A percentile compares a stretch with the other conserved stretches of the same genome.
Conservation (phyloP, 495 filamentous ascomycete genomes). For the Penicillium maclennaniae region DNA sequence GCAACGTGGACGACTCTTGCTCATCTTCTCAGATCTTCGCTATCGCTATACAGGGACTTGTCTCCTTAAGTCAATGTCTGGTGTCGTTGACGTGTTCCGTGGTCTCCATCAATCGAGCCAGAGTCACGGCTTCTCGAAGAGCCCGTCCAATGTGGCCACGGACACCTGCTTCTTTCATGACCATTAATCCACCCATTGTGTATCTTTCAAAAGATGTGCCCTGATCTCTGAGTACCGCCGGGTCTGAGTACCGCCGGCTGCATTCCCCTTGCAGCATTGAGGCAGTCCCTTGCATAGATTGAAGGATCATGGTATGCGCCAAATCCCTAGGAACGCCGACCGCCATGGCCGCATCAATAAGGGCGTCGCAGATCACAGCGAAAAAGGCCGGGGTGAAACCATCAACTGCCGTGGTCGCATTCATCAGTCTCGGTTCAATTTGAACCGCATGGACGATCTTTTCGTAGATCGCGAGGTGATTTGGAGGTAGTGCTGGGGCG, state of each 20-base stretch:
- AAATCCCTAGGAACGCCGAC: slow-evolving; percentile 39
- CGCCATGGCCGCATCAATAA: slow-evolving; percentile 44
- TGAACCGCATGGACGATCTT: slow-evolving; percentile 34
- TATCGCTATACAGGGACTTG: not conserved
- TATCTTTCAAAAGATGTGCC: slow-evolving; percentile 42
- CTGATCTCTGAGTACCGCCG: slow-evolving; percentile 36
- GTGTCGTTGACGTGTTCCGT: slow-evolving; percentile 37
- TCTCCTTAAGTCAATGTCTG: slow-evolving; percentile 20
- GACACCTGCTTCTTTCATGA: slow-evolving; percentile 41
- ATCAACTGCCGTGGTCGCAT: slow-evolving; percentile 36
- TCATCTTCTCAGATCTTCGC: not conserved
- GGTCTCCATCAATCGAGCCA: slow-evolving; percentile 40
- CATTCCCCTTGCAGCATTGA: slow-evolving; percentile 36
- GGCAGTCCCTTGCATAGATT: slow-evolving; percentile 40
- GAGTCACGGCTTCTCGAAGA: slow-evolving; percentile 39
- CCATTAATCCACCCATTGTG: slow-evolving; percentile 44
- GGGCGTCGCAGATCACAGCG: slow-evolving; percentile 40
- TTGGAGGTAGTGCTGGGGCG: slow-evolving; percentile 22
- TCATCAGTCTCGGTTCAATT: slow-evolving; percentile 32
- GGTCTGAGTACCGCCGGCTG: slow-evolving; percentile 36
- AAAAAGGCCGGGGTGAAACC: slow-evolving; percentile 43
- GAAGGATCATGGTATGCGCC: slow-evolving; percentile 37
- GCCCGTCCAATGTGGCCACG: slow-evolving; percentile 38
- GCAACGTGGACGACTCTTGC: not conserved
- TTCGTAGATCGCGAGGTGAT: slow-evolving; percentile 34